Conservation (phyloP, 1,284 basidiomycete genomes). For the Ganoderma multipileum region DNA sequence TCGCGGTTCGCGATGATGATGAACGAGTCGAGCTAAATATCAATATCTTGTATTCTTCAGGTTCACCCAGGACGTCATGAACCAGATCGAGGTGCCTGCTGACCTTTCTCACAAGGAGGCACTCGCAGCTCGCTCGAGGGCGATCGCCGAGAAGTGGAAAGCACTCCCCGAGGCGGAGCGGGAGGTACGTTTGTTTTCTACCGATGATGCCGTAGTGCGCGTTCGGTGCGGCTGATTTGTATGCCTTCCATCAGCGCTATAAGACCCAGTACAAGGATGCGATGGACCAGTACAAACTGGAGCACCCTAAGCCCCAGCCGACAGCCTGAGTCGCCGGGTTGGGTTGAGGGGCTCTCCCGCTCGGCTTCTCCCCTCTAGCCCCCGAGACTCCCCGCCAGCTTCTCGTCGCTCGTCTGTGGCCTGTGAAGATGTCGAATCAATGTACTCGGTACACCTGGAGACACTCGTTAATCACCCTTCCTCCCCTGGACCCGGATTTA, state of each 20-base stretch:
- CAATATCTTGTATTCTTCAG: neutral
- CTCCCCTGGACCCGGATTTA: neutral
- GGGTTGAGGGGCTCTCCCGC: neutral
- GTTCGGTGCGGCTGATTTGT: neutral
- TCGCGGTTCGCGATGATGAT: neutral
- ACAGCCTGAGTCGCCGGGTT: neutral
- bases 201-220: neutral
- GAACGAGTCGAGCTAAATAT: neutral
- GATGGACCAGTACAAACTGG: neutral
- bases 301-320: neutral
- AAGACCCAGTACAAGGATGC: neutral
- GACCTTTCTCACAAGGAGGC: neutral
- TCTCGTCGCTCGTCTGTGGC: neutral
- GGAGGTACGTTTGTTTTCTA: neutral
- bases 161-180: neutral
- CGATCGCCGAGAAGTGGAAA: neutral
- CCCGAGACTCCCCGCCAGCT: neutral
- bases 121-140: neutral
- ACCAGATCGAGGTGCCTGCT: neutral
- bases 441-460: neutral
- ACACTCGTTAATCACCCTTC: neutral
- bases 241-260: neutral
- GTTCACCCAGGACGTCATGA: neutral
- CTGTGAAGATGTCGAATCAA: neutral
- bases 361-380: neutral